Base-by-base conservation (phyloP, 2,329 filamentous ascomycete species). In the Ophiostoma populinum region DNA sequence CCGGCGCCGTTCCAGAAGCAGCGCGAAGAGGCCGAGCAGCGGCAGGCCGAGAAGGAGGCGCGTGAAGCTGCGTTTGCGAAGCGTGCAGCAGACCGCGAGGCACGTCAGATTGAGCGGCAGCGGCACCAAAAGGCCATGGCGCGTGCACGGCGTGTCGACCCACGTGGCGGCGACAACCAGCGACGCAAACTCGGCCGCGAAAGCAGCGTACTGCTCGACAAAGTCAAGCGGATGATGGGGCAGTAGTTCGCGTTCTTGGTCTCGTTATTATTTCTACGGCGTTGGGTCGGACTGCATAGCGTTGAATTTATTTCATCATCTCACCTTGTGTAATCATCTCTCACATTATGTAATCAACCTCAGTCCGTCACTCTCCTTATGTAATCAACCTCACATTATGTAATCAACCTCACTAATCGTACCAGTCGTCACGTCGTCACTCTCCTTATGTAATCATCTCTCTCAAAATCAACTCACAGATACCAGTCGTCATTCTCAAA, bases 151-250 rank as follows among this genome's bases (percentile, higher is more conserved):
- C 37, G 42, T n/a, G 35, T 41, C 10, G 70, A 10, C 71, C 76
- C n/a, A 13, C 18, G 21, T 12, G 32, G 25, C 15, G 20, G 35
- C 9, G 24, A 37, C 27, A 37, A 32, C 24, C 32, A 32, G 9
- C 75, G 80, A 57, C 69, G 78, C 53, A 86, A 82, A 57, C 54
- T 93, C 32, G 85, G 85, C 2, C 66, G 81, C 41, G 83, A 92
- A 61, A 86, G 83, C 47, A 67, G 66, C 22, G 64, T 87, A 24
- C 47, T 93, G 46, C 58, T 93, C 37, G 78, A 83, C 48, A 81
- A 76, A 56, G 77, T 87, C 22, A 76, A 77, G 62, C 74, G 64
- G 51, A 61, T 92, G 54, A 68, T 90, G 42, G 65, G 61, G 3
- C 50, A 58, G 19, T 44, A 36, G 32, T 8, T 9, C 12, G 9